Conservation (phyloP, 108 stramenopile genomes). For the Aureococcus anophagefferens region DNA sequence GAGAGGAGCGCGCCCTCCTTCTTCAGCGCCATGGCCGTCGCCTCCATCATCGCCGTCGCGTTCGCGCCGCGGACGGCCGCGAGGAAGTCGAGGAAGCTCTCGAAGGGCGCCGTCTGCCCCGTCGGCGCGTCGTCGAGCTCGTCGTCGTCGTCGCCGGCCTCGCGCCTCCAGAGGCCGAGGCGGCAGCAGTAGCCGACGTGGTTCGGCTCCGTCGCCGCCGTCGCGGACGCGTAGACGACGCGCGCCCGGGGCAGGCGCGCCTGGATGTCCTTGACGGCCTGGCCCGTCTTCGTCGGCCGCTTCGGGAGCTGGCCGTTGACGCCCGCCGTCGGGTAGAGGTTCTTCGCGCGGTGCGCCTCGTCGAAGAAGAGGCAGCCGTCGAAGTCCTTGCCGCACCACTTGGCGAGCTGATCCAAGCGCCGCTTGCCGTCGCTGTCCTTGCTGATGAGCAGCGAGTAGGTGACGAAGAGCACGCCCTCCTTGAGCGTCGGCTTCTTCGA, state of each 20-base stretch:
- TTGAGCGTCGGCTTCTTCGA: background rate
- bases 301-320: no score
- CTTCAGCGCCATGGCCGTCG: slow-evolving; percentile 20
- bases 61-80: slow-evolving; percentile 10
- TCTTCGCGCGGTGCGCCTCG: slow-evolving; percentile 41
- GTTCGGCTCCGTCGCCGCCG: slow-evolving; percentile 38
- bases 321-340: no score
- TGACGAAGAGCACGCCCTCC: slow-evolving; percentile 44
- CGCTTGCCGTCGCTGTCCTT: slow-evolving; percentile 18
- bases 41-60: no score
- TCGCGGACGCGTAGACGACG: slow-evolving; percentile 49
- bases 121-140: background rate
- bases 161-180: slow-evolving; percentile 48
- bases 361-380: slow-evolving; percentile 51
- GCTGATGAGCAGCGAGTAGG: slow-evolving; percentile 34
- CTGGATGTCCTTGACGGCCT: slow-evolving; percentile 43
- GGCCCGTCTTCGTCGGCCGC: slow-evolving; percentile 4
- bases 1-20: slow-evolving; percentile 15
- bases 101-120: background rate
- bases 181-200: slow-evolving; percentile 52
- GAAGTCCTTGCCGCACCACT: slow-evolving; percentile 50
- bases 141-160: no score
- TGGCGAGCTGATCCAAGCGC: slow-evolving; percentile 43
- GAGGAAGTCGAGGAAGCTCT: slow-evolving; percentile 9
- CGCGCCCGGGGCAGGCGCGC: slow-evolving; percentile 37